Conservation (phyloP, 768 basidiomycete genomes). For the Collybiopsis confluens region DNA sequence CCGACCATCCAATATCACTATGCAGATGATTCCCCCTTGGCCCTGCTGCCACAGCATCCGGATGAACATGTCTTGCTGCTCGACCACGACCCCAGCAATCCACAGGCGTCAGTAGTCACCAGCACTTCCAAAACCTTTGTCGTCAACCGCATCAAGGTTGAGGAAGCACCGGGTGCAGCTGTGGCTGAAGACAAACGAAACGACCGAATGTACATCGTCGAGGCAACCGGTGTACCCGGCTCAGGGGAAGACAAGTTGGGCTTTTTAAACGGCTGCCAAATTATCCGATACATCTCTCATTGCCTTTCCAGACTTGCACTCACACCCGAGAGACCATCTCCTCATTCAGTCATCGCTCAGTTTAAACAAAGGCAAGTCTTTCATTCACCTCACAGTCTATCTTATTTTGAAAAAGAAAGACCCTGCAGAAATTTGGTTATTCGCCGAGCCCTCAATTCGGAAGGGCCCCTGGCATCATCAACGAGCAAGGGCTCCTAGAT, state of each 20-base stretch:
- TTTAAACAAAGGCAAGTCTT: conserved; percentile 62
- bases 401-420: background rate
- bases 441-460: conserved; percentile 52
- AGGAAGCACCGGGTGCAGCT: conserved; percentile 71
- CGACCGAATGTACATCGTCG: conserved; percentile 71
- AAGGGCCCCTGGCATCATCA: conserved; percentile 1
- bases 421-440: conserved; percentile 45
- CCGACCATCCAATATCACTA: conserved; percentile 80
- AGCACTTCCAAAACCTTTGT: conserved; percentile 42
- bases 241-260: conserved; percentile 47
- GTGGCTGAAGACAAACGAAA: conserved; percentile 50
- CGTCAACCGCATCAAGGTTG: conserved; percentile 57
- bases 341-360: conserved; percentile 48
- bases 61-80: conserved; percentile 74
- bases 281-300: background rate
- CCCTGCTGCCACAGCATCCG: conserved; percentile 53
- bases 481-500: background rate
- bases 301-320: conserved; percentile 11
- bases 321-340: conserved; percentile 37
- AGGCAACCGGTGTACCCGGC: conserved; percentile 49
- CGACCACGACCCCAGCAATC: conserved; percentile 56
- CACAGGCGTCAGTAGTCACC: conserved; percentile 41
- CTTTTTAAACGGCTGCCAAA: background rate
- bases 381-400: background rate
- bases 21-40: conserved; percentile 69